These are phyloP conservation scores for Clarireedia paspali DNA, from an alignment of 2,329 filamentous ascomycete species.

Conservation along the genomic window DNA sequence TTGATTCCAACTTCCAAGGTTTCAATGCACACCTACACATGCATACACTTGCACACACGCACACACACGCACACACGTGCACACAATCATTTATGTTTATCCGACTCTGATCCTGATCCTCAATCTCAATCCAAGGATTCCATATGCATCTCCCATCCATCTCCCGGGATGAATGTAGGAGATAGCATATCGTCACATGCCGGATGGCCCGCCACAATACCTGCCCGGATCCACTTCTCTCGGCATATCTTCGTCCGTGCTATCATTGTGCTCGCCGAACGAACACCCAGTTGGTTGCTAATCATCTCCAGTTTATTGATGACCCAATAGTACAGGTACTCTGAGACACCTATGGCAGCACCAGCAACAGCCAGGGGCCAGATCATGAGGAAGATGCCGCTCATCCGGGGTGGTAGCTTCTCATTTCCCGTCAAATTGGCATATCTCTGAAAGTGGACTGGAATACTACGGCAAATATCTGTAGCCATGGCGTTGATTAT, in stretches of 20 bases:
- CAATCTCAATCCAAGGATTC: background rate
- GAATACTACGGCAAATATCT: slow-evolving; percentile 20
- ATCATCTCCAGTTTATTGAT: slow-evolving; percentile 17
- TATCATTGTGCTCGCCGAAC: slow-evolving; percentile 14
- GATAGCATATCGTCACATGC: background rate
- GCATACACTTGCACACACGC: no score
- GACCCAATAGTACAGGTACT: slow-evolving; percentile 18
- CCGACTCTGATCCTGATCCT: no score
- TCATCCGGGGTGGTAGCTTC: slow-evolving; percentile 11
- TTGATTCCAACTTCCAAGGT: no score
- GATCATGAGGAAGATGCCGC: slow-evolving; percentile 16
- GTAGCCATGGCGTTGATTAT: slow-evolving; percentile 16
- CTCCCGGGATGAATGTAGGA: background rate
- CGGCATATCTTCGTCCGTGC: slow-evolving; percentile 10
- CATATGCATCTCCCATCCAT: background rate
- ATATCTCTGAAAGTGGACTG: slow-evolving; percentile 11
- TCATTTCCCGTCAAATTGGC: background rate
- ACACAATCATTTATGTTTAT: no score
- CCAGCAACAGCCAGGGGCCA: slow-evolving; percentile 19
- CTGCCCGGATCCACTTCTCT: slow-evolving; percentile 7
- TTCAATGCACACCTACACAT: no score
- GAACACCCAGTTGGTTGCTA: slow-evolving; percentile 18
- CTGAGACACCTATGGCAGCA: slow-evolving; percentile 15
- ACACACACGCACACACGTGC: no score
- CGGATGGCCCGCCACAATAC: background rate